phyloP scores from a whole-genome alignment of 1,284 basidiomycete genomes.

The Apiotrichum laibachii region DNA sequence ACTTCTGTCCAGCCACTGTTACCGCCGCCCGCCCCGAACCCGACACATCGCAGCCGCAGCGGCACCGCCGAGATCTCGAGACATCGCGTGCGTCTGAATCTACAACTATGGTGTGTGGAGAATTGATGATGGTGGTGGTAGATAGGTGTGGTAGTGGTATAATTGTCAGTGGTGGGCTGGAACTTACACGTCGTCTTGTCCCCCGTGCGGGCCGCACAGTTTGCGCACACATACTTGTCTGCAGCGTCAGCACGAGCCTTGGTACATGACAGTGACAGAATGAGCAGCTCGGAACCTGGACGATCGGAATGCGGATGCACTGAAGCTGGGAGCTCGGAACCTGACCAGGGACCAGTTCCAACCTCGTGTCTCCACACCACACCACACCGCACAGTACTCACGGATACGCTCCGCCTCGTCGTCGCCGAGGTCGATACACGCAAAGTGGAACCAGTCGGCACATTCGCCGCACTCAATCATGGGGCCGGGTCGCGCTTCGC shows the following conservation, averaged over 20 bases:
- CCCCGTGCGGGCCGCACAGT: conserved; percentile 32
- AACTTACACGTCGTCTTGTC: conserved; percentile 42
- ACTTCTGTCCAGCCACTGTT: no score
- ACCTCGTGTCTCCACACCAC: no score
- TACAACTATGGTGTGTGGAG: conserved; percentile 5
- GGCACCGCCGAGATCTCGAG: background rate
- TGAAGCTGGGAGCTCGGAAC: background rate
- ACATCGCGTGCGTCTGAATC: conserved; percentile 11
- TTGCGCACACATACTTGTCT: conserved; percentile 40
- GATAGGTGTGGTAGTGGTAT: background rate
- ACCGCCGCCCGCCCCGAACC: no score
- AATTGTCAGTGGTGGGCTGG: background rate
- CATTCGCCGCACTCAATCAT: conserved; percentile 50
- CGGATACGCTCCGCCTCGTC: conserved; percentile 41
- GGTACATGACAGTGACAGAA: background rate
- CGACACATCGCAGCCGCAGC: no score
- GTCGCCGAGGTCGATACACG: conserved; percentile 32
- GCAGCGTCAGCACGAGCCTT: conserved; percentile 1
- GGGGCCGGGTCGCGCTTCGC: conserved; percentile 29
- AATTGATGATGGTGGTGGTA: background rate
- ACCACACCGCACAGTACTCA: conserved; percentile 21
- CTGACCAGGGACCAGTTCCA: background rate
- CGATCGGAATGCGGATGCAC: no score
- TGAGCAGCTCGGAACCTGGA: background rate
- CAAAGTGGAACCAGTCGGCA: conserved; percentile 48